Evolutionary conservation across 2,329 filamentous ascomycete species (phyloP), one percentile per base, ranked within the genome.

Genomic region (Trichoderma cornu-damae): DNA sequence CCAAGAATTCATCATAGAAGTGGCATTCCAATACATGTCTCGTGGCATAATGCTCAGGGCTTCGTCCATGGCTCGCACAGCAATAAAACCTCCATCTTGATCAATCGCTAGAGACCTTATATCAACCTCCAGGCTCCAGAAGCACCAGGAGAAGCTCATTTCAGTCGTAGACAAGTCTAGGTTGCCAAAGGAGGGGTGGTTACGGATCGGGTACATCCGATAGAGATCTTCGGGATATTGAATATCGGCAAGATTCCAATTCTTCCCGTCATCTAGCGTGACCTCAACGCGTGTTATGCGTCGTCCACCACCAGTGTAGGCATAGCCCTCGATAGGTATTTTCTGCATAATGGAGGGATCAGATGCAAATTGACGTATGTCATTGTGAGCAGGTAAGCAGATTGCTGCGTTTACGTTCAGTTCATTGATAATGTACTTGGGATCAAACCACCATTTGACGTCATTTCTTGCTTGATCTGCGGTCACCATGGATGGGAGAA

Each of bases 1-100:
- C 0, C 90, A 89, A 65, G 96, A 96, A 73, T 96, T 96, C 92
- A 96, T 96, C 92, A 96, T 96, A 0, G 92, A 91, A 37, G 96
- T 75, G 2, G 96, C 90, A 60, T 85, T 91, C 92, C 92, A 96
- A 73, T 96, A 96, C 89, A 96, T 94, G 66, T 96, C 91, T 61
- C 89, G 81, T 3, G 92, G 91, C 68, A 96, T 90, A 0, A 89
- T 76, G 70, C 88, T 89, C 83, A 96, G 87, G 56, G 86, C 82
- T 62, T 96, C 92, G 64, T 96, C 92, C 90, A 96, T 96, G 4
- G 87, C 87, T 44, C 92, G 81, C 5, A 96, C 85, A 66, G 95
- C 79, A 37, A 96, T 83, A 65, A 81, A 2, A 73, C 5, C 28
- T 2, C 6, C 28, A 30, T 30, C 9, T 30, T 30, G 6, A 9